Conservation (phyloP, 2,329 filamentous ascomycete genomes). For the Fusarium cicatricum region DNA sequence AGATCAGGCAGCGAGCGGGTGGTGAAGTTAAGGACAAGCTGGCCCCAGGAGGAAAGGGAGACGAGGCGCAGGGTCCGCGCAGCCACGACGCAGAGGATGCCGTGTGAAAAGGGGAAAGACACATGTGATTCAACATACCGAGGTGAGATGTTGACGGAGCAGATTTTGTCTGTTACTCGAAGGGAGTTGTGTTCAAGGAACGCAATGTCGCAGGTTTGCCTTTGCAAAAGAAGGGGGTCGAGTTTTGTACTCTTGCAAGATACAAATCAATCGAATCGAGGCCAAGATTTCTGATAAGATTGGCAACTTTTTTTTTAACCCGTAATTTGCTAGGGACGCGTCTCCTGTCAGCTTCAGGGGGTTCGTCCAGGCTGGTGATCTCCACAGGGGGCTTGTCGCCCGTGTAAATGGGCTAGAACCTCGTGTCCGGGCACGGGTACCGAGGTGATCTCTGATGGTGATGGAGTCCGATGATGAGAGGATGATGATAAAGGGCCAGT, state of each 20-base stretch:
- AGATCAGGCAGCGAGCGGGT: conserved; percentile 21
- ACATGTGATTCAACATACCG: conserved; percentile 15
- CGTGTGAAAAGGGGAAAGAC: conserved; percentile 11
- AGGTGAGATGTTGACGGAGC: conserved; percentile 9
- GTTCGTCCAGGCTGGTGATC: conserved; percentile 14
- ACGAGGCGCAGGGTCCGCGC: conserved; percentile 19
- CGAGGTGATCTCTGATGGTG: conserved; percentile 3
- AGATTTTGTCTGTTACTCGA: conserved; percentile 1
- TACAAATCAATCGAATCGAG: neutral
- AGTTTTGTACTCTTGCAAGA: conserved; percentile 1
- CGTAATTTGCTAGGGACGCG: conserved; percentile 32
- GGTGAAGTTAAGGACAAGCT: conserved; percentile 38
- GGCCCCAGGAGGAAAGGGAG: conserved; percentile 30
- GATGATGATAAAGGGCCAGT: neutral
- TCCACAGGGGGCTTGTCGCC: conserved; percentile 19
- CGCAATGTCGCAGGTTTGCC: conserved; percentile 28
- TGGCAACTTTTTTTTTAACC: conserved; percentile 8
- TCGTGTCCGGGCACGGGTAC: no score
- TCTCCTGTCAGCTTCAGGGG: conserved; percentile 25
- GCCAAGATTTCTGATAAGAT: conserved; percentile 27
- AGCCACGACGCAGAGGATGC: conserved; percentile 12
- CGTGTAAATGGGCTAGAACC: neutral
- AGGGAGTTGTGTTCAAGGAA: conserved; percentile 17
- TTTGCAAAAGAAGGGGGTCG: conserved; percentile 17
- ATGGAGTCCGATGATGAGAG: conserved; percentile 2